Evolutionary conservation across 1,284 basidiomycete genomes (phyloP).

Genomic region (Paramarasmius palmivorus): DNA sequence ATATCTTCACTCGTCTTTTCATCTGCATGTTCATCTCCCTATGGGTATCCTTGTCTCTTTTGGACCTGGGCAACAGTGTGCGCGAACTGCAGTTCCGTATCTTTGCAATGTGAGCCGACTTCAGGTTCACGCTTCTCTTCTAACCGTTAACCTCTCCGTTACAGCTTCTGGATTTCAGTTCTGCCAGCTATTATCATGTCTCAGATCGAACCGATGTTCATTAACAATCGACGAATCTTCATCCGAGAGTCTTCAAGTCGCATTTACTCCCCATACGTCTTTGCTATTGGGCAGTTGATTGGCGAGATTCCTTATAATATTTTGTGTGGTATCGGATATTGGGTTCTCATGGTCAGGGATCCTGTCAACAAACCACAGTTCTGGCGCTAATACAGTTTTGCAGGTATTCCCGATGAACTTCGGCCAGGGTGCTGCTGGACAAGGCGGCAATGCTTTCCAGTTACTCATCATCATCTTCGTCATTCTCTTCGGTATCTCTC

Average conservation of each 20-base stretch:
- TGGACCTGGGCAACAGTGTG: conserved; percentile 65
- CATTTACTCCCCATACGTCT: conserved; percentile 80
- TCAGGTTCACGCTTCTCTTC: background rate
- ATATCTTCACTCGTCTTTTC: conserved; percentile 83
- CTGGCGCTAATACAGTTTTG: conserved; percentile 7
- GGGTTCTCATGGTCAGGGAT: conserved; percentile 64
- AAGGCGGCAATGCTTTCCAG: conserved; percentile 74
- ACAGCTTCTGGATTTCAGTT: conserved; percentile 72
- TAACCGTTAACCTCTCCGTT: background rate
- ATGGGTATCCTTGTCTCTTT: conserved; percentile 82
- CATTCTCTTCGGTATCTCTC: conserved; percentile 74
- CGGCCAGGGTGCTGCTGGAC: conserved; percentile 62
- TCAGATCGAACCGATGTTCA: conserved; percentile 86
- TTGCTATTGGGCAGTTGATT: conserved; percentile 80
- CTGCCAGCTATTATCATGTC: conserved; percentile 80
- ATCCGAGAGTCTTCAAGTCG: conserved; percentile 76
- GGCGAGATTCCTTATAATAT: conserved; percentile 84
- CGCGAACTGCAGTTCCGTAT: conserved; percentile 84
- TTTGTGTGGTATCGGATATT: conserved; percentile 74
- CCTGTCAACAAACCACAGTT: no score
- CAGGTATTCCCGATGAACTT: conserved; percentile 74
- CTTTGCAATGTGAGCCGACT: conserved; percentile 64
- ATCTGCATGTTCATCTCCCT: conserved; percentile 77
- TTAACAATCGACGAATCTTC: conserved; percentile 74
- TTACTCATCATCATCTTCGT: conserved; percentile 72